Conservation (phyloP, 768 basidiomycete species). For the Trametes gibbosa region DNA sequence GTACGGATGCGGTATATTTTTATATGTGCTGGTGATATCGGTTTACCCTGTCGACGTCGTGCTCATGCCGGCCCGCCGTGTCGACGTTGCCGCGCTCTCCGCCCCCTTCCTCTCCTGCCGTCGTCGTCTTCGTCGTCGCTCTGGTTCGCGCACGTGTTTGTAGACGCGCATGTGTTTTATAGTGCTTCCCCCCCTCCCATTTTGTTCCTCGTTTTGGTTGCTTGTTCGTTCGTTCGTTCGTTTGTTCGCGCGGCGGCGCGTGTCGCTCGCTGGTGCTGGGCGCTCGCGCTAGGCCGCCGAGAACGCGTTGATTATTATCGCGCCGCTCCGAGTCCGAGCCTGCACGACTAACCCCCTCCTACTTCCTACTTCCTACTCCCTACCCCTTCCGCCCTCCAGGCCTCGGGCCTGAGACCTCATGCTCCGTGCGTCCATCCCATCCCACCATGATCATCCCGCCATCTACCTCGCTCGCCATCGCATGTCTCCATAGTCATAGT, state of each 20-base stretch:
- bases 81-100: neutral
- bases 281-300: neutral
- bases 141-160: neutral
- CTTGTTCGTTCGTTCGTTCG: neutral
- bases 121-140: neutral
- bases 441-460: neutral
- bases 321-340: no score
- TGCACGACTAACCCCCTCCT: no score
- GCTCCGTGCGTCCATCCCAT: no score
- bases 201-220: neutral
- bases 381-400: neutral
- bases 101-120: neutral
- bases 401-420: neutral
- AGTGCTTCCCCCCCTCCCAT: neutral
- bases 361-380: no score
- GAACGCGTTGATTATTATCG: neutral
- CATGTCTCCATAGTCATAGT: conserved; percentile 2
- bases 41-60: neutral
- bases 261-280: no score
- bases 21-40: conserved; percentile 14
- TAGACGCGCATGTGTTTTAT: neutral
- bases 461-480: neutral
- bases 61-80: neutral
- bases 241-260: neutral
- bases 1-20: conserved; percentile 9